Evolutionary conservation across 2,329 filamentous ascomycete genomes (phyloP), one percentile per base, ranked within the genome.

Genomic region (Penicillium concentricum): DNA sequence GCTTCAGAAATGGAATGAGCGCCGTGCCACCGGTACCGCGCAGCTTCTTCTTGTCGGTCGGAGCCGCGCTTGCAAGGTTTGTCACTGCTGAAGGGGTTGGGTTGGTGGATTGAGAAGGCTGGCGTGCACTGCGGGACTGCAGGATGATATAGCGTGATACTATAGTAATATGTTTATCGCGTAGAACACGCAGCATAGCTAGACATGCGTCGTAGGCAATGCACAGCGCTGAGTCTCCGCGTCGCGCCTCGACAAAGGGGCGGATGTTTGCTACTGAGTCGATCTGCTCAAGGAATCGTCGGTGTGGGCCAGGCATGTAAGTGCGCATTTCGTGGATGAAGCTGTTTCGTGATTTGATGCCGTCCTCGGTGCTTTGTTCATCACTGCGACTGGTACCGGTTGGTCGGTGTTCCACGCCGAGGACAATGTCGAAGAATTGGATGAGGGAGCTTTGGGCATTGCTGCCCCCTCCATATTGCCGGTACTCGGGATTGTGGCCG

Each of bases 401-500:
- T 0, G 93, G 92, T 9, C 90, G 87, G 74, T 99, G 94, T 70
- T 94, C 88, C 51, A 99, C 84, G 42, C 92, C 92, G 2, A 99
- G 84, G 2, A 91, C 87, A 48, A 97, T 86, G 72, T 99, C 94
- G 70, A 97, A 97, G 79, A 97, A 97, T 67, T 99, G 94, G 60
- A 99, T 94, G 58, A 97, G 80, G 56, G 92, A 97, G 79, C 91
- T 96, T 76, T 99, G 94, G 0, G 94, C 94, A 69, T 99, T 97
- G 77, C 92, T 97, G 30, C 94, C 94, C 39, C 94, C 94, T 60
- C 90, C 90, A 73, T 92, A 96, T 70, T 97, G 90, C 28, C 88
- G 87, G 71, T 91, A 96, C 4, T 82, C 78, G 32, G 86, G 80
- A 26, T 86, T 88, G 12, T 84, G 85, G 20, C 89, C 91, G 61